Base-by-base conservation (phyloP, 371 early-diverging fungal species). In the Massospora cicadina region DNA sequence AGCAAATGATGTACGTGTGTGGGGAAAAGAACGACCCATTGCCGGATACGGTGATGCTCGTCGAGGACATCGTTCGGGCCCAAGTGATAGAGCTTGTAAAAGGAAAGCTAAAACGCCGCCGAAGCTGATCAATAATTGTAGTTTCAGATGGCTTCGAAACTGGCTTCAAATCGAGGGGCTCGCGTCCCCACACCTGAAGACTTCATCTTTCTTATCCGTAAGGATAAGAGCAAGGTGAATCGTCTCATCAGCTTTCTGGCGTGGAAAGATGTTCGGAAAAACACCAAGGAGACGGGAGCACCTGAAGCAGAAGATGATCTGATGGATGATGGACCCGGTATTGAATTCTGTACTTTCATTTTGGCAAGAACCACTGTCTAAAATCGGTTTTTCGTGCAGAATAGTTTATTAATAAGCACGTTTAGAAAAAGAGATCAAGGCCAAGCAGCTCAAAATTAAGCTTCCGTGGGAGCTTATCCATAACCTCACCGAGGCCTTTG, bases 1-100 rank as follows among this genome's bases (percentile, higher is more conserved):
- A 86, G 70, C 91, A 94, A 81, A 96, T 96, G 97, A 95, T 97
- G 95, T 97, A 88, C 77, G 95, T 94, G 32, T 92, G 90, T 79
- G 98, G 96, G 30, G 96, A 97, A 69, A 88, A 93, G 30, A 73
- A 83, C 1, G 93, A 93, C 73, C 91, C 95, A 28, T 75, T 88
- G 54, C 82, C 81, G 2, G 95, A 91, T 64, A 90, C 92, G 0
- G 87, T 89, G 7, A 75, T 81, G 71, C 77, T 93, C 2, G 87
- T 92, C 2, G 95, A 95, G 72, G 93, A 96, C 66, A 93, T 96
- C 71, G 90, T 92, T 29, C 83, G 90, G n/a, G 82, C 89, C 0
- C 98, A 97, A 75, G 87, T 95, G 57, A 89, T 90, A 60, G 94
- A 94, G 72, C 82, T 94, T 68, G 90, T 92, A 79, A 71, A 77